Conservation (phyloP, 495 filamentous ascomycete genomes). For the Tuber calosporum region DNA sequence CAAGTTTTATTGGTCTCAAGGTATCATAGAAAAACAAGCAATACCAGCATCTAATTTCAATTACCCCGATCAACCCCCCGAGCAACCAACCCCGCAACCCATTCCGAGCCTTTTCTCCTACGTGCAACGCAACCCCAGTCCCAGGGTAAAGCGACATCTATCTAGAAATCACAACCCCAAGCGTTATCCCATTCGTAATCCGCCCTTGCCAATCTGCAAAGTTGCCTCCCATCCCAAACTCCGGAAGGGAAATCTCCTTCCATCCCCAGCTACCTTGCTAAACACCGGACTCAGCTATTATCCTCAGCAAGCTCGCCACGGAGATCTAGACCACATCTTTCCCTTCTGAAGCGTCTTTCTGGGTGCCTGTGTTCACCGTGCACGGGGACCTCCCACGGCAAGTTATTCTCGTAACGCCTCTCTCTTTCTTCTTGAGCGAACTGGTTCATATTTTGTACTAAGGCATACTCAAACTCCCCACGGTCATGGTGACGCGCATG, state of each 20-base stretch:
- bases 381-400: not conserved
- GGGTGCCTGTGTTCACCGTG: not conserved
- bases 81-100: not conserved
- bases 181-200: not conserved
- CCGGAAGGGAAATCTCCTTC: not conserved
- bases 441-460: not conserved
- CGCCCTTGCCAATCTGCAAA: not conserved
- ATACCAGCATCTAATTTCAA: no score
- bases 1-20: not conserved
- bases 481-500: not conserved
- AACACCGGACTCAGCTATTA: not conserved
- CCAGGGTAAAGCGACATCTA: not conserved
- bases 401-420: not conserved
- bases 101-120: not conserved
- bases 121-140: not conserved
- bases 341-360: not conserved
- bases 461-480: not conserved
- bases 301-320: not conserved
- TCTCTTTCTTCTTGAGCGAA: not conserved
- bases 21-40: no score
- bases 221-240: not conserved
- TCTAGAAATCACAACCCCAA: not conserved
- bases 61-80: not conserved
- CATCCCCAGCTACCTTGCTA: not conserved
- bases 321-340: not conserved